Evolutionary conservation across 768 basidiomycete species (phyloP).

Genomic region (Boletellus emodensis): DNA sequence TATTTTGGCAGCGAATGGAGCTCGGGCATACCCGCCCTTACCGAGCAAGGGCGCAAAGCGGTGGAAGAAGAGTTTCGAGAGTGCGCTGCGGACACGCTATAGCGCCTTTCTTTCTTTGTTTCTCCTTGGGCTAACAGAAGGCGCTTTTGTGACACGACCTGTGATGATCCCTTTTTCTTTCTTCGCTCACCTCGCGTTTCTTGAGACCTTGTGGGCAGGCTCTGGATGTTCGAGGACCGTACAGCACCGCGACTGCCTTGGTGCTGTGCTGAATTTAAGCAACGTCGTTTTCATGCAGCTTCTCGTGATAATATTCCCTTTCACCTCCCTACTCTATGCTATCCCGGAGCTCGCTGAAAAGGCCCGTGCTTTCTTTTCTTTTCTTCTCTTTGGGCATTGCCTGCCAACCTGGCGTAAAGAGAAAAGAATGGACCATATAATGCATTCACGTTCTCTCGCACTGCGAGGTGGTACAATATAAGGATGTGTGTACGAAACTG

Average conservation of each 20-base stretch:
- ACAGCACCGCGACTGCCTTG: not conserved
- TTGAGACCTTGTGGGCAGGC: slow-evolving; percentile 3
- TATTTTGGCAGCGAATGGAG: slow-evolving; percentile 73
- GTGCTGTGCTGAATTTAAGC: slow-evolving; percentile 4
- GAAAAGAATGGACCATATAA: no score
- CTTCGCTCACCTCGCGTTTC: not conserved
- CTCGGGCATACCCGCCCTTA: slow-evolving; percentile 65
- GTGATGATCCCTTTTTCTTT: slow-evolving; percentile 6
- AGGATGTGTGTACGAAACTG: no score
- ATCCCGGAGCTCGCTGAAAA: slow-evolving; percentile 8
- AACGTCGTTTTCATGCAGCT: slow-evolving; percentile 5
- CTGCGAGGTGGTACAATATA: no score
- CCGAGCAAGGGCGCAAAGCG: slow-evolving; percentile 63
- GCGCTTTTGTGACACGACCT: slow-evolving; percentile 4
- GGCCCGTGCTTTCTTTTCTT: not conserved
- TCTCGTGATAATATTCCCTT: slow-evolving; percentile 22
- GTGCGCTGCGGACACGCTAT: slow-evolving; percentile 8
- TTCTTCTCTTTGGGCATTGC: not conserved
- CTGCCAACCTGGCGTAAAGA: no score
- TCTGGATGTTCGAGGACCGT: slow-evolving; percentile 6
- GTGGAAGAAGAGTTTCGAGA: slow-evolving; percentile 65
- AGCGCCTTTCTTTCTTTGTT: not conserved
- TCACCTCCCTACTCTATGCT: slow-evolving; percentile 13
- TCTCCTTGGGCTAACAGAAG: not conserved
- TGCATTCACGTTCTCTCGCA: no score